A percentile compares a stretch with the other conserved stretches of the same genome.
phyloP scores from a whole-genome alignment of 768 basidiomycete species.

The Scleroderma citrinum region DNA sequence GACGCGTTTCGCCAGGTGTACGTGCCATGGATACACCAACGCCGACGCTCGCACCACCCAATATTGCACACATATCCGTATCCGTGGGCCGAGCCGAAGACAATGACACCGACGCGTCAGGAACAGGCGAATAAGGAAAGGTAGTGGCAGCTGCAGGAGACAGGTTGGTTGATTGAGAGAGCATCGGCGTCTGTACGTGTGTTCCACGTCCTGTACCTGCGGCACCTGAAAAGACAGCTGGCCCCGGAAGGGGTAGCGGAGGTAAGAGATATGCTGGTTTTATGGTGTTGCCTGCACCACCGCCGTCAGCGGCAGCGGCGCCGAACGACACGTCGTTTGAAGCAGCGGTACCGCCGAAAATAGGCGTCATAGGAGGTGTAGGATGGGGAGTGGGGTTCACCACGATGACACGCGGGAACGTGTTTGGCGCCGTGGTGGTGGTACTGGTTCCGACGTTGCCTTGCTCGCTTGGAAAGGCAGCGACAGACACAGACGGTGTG shows the following conservation, averaged over 20 bases:
- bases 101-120: neutral
- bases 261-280: conserved; percentile 23
- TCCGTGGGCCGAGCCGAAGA: neutral
- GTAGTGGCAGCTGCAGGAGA: neutral
- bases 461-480: neutral
- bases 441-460: neutral
- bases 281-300: neutral
- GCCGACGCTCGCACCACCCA: conserved; percentile 12
- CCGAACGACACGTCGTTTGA: conserved; percentile 3
- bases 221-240: conserved; percentile 5
- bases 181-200: conserved; percentile 17
- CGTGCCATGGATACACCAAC: conserved; percentile 13
- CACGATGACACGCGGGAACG: conserved; percentile 55
- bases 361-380: conserved; percentile 70
- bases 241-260: conserved; percentile 24
- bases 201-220: neutral
- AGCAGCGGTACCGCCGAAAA: conserved; percentile 21
- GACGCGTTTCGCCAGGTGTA: conserved; percentile 27
- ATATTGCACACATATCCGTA: conserved; percentile 3
- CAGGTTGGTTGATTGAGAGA: conserved; percentile 2
- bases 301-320: too few relatives aligned
- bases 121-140: neutral
- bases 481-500: neutral
- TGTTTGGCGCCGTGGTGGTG: conserved; percentile 10
- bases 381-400: conserved; percentile 75